phyloP scores from a whole-genome alignment of 1,284 basidiomycete genomes.

The Ganoderma resinaceum region DNA sequence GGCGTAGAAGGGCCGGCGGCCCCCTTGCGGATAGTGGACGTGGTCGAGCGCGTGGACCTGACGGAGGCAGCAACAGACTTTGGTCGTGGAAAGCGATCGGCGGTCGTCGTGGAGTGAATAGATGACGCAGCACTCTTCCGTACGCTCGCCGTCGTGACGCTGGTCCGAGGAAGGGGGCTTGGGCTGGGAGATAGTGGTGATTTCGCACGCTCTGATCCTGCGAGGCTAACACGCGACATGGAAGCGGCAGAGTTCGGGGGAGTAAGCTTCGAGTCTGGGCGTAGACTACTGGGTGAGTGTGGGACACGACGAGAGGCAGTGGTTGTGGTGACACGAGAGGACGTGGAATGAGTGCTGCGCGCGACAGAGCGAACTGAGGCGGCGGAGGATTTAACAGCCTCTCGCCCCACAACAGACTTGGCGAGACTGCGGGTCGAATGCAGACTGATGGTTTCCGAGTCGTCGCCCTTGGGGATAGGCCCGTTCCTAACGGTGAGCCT shows the following conservation, averaged over 20 bases:
- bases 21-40: constrained; percentile 49
- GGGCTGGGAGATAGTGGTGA: constrained; percentile 28
- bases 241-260: constrained; percentile 41
- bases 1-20: constrained; percentile 35
- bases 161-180: constrained; percentile 21
- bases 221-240: constrained; percentile 32
- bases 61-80: constrained; percentile 46
- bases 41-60: constrained; percentile 43
- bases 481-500: constrained; percentile 30
- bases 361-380: constrained; percentile 55
- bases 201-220: constrained; percentile 21
- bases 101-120: constrained; percentile 19
- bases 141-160: constrained; percentile 30
- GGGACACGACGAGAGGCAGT: constrained; percentile 36
- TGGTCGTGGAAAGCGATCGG: constrained; percentile 36
- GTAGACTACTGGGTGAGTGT: constrained; percentile 39
- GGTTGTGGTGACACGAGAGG: constrained; percentile 37
- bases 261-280: constrained; percentile 75
- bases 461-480: constrained; percentile 34
- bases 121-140: constrained; percentile 30
- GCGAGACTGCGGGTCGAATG: constrained; percentile 67
- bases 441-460: constrained; percentile 53
- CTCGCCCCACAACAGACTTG: constrained; percentile 35
- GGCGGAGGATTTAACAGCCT: constrained; percentile 39
- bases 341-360: constrained; percentile 49